phyloP scores from a whole-genome alignment of 2,329 filamentous ascomycete species.

The Dactylellina leptospora region DNA sequence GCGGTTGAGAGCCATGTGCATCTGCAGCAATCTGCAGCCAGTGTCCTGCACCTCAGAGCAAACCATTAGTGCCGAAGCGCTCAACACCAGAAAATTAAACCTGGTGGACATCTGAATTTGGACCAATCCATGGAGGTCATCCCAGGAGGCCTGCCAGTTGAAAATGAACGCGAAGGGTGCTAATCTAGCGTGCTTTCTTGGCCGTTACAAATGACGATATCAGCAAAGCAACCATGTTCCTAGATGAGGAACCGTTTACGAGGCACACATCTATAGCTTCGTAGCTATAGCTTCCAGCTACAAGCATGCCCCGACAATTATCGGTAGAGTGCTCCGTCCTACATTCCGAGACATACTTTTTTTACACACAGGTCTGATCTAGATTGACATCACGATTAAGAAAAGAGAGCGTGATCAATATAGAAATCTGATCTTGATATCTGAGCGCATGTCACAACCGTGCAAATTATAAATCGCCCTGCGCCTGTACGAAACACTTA shows the following conservation, averaged over 20 bases:
- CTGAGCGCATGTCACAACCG: slow-evolving; percentile 46
- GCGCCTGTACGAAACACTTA: slow-evolving; percentile 47
- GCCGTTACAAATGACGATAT: slow-evolving; percentile 27
- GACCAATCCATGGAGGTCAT: slow-evolving; percentile 31
- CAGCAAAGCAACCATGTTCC: slow-evolving; percentile 23
- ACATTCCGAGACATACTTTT: neutral
- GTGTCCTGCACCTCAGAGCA: slow-evolving; percentile 27
- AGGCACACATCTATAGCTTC: slow-evolving; percentile 41
- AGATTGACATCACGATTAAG: slow-evolving; percentile 43
- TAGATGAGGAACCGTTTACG: slow-evolving; percentile 44
- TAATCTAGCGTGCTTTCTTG: slow-evolving; percentile 16
- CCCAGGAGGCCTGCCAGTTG: slow-evolving; percentile 6
- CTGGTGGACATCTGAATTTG: slow-evolving; percentile 23
- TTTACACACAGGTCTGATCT: slow-evolving; percentile 37
- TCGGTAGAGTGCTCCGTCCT: slow-evolving; percentile 27
- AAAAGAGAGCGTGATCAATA: slow-evolving; percentile 2
- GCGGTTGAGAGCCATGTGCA: slow-evolving; percentile 16
- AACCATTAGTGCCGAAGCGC: slow-evolving; percentile 36
- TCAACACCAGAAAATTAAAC: slow-evolving; percentile 29
- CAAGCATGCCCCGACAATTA: slow-evolving; percentile 8
- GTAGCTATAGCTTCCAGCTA: slow-evolving; percentile 17
- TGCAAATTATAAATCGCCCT: slow-evolving; percentile 45
- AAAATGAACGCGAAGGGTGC: slow-evolving; percentile 16
- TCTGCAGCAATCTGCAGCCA: slow-evolving; percentile 28
- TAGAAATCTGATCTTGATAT: slow-evolving; percentile 47